phyloP scores from a whole-genome alignment of 2,329 filamentous ascomycete species.

The Ophiosphaerella korrae region DNA sequence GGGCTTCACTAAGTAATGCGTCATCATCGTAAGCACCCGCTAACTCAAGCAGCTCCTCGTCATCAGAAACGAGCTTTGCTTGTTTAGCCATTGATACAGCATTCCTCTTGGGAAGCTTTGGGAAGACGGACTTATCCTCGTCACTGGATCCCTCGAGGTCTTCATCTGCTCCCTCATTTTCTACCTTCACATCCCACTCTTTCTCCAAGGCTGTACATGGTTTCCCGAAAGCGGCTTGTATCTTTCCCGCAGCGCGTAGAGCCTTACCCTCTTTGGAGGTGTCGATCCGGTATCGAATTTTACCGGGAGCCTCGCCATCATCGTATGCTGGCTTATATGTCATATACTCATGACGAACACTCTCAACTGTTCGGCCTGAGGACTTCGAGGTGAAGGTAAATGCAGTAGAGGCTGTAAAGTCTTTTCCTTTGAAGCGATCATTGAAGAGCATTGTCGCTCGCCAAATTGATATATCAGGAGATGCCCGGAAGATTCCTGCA shows the following conservation, averaged over 20 bases:
- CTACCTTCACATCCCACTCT: constrained; percentile 3
- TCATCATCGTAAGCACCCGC: constrained; percentile 1
- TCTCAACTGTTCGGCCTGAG: constrained; percentile 33
- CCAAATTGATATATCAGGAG: constrained; percentile 28
- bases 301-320: constrained; percentile 13
- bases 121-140: background rate
- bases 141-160: background rate
- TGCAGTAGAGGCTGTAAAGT: constrained; percentile 9
- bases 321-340: constrained; percentile 29
- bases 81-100: background rate
- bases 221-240: constrained; percentile 8
- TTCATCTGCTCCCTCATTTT: background rate
- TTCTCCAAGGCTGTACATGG: constrained; percentile 7
- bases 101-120: background rate
- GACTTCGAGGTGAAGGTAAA: constrained; percentile 13
- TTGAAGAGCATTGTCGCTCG: constrained; percentile 35
- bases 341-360: constrained; percentile 32
- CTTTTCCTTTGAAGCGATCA: constrained; percentile 18
- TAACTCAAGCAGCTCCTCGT: constrained; percentile 6
- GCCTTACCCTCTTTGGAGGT: constrained; percentile 7
- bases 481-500: constrained; percentile 7
- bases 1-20: background rate
- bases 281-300: constrained; percentile 9
- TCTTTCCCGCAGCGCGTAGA: background rate
- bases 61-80: background rate